Percentiles rank a stretch among this genome's conserved stretches.
Conservation (phyloP, 257 asterid genomes). For the Ilex aquifolium region DNA sequence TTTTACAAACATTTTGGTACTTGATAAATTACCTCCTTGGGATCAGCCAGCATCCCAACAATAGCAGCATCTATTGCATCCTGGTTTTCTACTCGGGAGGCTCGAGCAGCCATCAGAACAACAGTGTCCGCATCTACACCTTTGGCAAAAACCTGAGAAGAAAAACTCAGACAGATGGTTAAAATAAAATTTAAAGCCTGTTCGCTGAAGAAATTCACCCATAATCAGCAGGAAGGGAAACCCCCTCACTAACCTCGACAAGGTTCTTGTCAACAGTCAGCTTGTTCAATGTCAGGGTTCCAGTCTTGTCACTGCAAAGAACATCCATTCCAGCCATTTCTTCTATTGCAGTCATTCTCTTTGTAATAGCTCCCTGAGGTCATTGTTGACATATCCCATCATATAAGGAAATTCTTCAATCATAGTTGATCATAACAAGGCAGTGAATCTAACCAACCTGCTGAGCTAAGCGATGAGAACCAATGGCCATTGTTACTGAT, state of each 20-base stretch:
- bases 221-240: not conserved
- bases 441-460: conserved; percentile 44
- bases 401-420: conserved; percentile 8
- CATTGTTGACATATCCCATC: not conserved
- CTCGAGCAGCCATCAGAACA: conserved; percentile 96
- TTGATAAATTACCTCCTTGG: conserved; percentile 66
- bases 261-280: conserved; percentile 96
- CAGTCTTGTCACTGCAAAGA: conserved; percentile 96
- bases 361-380: conserved; percentile 90
- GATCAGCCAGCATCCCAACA: conserved; percentile 96
- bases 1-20: not conserved
- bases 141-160: conserved; percentile 68
- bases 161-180: conserved; percentile 2
- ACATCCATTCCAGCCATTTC: conserved; percentile 99
- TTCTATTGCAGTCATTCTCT: conserved; percentile 98
- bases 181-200: not conserved
- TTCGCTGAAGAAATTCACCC: not conserved
- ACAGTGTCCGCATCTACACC: conserved; percentile 88
- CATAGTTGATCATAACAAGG: conserved; percentile 4
- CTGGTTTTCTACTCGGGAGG: conserved; percentile 92
- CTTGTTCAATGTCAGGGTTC: conserved; percentile 88
- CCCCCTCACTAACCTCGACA: conserved; percentile 54
- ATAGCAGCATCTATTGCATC: conserved; percentile 95
- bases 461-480: conserved; percentile 95
- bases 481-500: conserved; percentile 98